phyloP scores from a whole-genome alignment of 164 flowering plant genomes.

The Piper betle region DNA sequence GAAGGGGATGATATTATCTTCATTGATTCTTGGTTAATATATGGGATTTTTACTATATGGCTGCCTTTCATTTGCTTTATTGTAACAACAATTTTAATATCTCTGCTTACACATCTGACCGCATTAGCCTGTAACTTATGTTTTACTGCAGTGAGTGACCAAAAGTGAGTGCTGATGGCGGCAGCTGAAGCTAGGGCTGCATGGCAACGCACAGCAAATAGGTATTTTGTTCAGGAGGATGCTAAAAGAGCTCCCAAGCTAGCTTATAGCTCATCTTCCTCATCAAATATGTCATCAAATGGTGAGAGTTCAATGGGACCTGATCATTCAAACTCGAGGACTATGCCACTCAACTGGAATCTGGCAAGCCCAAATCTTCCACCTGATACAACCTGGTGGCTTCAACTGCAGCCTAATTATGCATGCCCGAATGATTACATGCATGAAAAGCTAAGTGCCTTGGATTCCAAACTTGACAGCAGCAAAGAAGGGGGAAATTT shows the following conservation, averaged over 20 bases:
- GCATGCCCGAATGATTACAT: constrained; percentile 20
- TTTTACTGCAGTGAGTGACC: background rate
- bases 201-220: constrained; percentile 88
- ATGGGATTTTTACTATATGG: background rate
- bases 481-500: constrained; percentile 8
- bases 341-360: constrained; percentile 20
- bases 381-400: constrained; percentile 39
- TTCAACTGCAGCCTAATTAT: constrained; percentile 25
- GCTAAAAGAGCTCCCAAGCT: constrained; percentile 68
- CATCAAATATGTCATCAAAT: constrained; percentile 15
- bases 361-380: constrained; percentile 16
- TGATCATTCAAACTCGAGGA: constrained; percentile 12
- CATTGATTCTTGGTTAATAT: background rate
- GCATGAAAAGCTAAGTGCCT: constrained; percentile 19
- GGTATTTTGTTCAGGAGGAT: constrained; percentile 92
- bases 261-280: constrained; percentile 46
- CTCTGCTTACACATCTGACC: background rate
- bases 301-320: constrained; percentile 13
- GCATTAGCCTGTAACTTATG: background rate
- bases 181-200: constrained; percentile 93
- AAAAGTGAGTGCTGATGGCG: constrained; percentile 43
- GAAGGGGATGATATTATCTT: no score
- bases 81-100: no score
- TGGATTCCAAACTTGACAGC: constrained; percentile 25
- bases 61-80: background rate